Conservation (phyloP, 176 grass and related monocot genomes). For the Triticum urartu region DNA sequence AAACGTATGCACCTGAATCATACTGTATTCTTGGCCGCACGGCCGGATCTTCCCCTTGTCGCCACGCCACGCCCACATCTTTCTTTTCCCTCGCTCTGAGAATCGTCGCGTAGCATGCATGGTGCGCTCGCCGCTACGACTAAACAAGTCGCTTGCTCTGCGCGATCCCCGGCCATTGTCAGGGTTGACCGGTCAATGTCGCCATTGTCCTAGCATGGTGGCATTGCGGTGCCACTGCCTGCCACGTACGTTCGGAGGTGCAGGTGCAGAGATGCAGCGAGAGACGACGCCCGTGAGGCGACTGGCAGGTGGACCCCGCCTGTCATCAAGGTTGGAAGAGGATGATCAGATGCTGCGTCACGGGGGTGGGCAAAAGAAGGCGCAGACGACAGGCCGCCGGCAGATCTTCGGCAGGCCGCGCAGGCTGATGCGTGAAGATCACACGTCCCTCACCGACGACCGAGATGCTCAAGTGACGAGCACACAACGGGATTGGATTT, state of each 20-base stretch:
- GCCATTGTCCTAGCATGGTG: neutral
- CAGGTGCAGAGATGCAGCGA: neutral
- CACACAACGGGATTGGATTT: neutral
- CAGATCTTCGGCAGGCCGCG: neutral
- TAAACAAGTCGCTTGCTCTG: neutral
- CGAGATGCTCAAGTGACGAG: neutral
- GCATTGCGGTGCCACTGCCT: neutral
- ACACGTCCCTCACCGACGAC: neutral
- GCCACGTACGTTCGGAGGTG: neutral
- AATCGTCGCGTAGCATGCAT: too few relatives aligned
- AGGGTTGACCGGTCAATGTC: constrained; percentile 11
- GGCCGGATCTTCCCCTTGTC: constrained; percentile 6
- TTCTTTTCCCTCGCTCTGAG: neutral
- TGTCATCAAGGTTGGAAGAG: neutral
- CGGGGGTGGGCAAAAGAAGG: neutral
- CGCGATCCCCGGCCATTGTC: constrained; percentile 19
- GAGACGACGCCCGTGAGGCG: neutral
- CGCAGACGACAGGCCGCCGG: neutral
- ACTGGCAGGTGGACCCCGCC: neutral
- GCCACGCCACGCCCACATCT: neutral
- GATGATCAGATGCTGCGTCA: neutral
- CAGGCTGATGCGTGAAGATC: neutral
- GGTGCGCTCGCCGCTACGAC: too few relatives aligned
- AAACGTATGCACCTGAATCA: neutral
- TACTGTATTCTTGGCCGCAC: neutral